phyloP scores from a whole-genome alignment of 768 basidiomycete species.

The Favolaschia claudopus region DNA sequence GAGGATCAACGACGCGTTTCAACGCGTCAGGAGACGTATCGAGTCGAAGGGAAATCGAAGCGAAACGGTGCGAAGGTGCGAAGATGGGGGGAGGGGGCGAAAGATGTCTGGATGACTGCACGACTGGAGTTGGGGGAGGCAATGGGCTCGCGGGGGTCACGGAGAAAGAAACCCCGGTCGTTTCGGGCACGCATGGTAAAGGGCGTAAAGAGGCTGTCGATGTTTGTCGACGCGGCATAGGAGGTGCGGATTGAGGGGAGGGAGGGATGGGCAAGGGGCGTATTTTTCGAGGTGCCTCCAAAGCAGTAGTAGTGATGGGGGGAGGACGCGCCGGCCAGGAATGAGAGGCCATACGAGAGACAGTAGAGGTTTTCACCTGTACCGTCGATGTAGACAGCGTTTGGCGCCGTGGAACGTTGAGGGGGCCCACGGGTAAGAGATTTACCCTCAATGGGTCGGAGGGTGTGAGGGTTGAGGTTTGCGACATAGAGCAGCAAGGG shows the following conservation, averaged over 20 bases:
- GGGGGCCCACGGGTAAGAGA: conserved; percentile 5
- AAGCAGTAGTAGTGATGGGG: background rate
- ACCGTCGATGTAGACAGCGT: background rate
- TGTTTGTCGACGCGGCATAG: conserved; percentile 2
- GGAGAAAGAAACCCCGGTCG: background rate
- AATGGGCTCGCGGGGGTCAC: conserved; percentile 13
- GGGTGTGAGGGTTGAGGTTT: background rate
- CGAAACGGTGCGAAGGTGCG: conserved; percentile 6
- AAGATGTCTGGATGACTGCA: conserved; percentile 1
- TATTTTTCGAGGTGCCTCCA: conserved; percentile 9
- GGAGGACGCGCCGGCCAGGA: background rate
- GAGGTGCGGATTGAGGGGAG: conserved; percentile 10
- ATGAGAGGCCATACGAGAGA: background rate
- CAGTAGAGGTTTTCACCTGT: background rate
- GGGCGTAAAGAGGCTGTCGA: conserved; percentile 14
- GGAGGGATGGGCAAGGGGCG: conserved; percentile 23
- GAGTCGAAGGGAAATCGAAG: conserved; percentile 21
- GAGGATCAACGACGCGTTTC: background rate
- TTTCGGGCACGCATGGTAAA: conserved; percentile 18
- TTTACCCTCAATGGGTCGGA: background rate
- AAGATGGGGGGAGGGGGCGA: background rate
- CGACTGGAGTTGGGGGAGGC: background rate
- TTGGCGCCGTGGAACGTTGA: conserved; percentile 7
- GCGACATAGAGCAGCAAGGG: background rate
- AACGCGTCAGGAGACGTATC: conserved; percentile 23